Base-by-base conservation (phyloP, 2,329 filamentous ascomycete genomes). In the Colletotrichum ledebouriae region DNA sequence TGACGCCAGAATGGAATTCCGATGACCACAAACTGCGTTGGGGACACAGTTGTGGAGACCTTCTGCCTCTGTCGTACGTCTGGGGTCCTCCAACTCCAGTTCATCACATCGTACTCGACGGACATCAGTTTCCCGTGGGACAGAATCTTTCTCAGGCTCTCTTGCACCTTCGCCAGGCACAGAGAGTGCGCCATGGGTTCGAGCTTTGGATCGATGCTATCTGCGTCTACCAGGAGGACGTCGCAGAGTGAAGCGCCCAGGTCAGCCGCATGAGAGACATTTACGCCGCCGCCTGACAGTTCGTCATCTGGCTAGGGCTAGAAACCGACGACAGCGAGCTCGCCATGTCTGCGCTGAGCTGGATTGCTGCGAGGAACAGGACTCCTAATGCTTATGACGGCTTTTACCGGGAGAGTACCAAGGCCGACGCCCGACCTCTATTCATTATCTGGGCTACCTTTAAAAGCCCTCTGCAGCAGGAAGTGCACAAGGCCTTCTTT, bases 141-240 rank as follows among this genome's bases (percentile, higher is more conserved):
- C 49, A 29, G 2, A 53, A 53, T 6, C 29, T 53, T 17, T 53
- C 4, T 10, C 49, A 53, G 2, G 49, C 49, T 37, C 49, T 53
- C 1, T 15, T 53, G 49, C 49, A 37, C 3, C 49, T 53, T 6
- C 29, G 49, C 12, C 29, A 15, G 5, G 34, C 29, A 11, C 15
- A 53, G 25, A 53, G 49, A 53, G 34, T 53, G 13, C 49, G 49
- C 49, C 49, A 53, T 2, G 49, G 49, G 4, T 53, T 53, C 49
- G 37, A 37, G 2, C 49, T 53, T 0, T 53, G 49, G 49, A 37
- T 34, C 10, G 49, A 37, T 2, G 49, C 49, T 10, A 53, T 53
- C 10, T 53, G 49, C 3, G 37, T 53, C 49, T 37, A 53, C 10
- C 49, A 53, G 6, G 29, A 53, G 3, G 29, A 53, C 29, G 20